Evolutionary conservation across 2,329 filamentous ascomycete species (phyloP).

Genomic region (Colletotrichum horii): DNA sequence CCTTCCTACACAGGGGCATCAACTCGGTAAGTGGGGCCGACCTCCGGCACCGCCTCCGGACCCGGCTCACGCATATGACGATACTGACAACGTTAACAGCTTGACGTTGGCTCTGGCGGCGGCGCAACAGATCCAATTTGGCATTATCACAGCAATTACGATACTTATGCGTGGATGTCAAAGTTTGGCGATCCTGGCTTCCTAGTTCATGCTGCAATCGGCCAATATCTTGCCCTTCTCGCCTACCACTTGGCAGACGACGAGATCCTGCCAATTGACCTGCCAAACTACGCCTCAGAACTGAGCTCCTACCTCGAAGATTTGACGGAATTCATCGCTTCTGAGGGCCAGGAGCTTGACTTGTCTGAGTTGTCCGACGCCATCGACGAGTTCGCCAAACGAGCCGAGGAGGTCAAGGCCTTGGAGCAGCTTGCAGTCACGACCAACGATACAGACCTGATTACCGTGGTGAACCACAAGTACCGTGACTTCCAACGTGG

Average conservation of each 20-base stretch:
- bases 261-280: constrained; percentile 43
- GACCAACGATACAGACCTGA: constrained; percentile 31
- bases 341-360: constrained; percentile 38
- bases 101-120: constrained; percentile 61
- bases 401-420: constrained; percentile 35
- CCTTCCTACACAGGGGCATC: constrained; percentile 64
- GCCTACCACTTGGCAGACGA: constrained; percentile 42
- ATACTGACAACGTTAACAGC: constrained; percentile 38
- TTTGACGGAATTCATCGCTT: constrained; percentile 36
- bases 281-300: constrained; percentile 44
- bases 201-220: constrained; percentile 63
- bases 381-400: constrained; percentile 39
- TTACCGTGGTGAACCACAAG: constrained; percentile 48
- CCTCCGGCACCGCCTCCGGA: fast-evolving
- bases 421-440: constrained; percentile 34
- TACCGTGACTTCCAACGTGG: constrained; percentile 54
- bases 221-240: constrained; percentile 49
- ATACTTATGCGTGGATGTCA: constrained; percentile 85
- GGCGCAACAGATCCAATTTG: constrained; percentile 61
- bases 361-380: constrained; percentile 40
- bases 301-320: constrained; percentile 43
- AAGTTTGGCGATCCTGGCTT: constrained; percentile 73
- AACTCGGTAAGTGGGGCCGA: constrained; percentile 33
- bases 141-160: constrained; percentile 83
- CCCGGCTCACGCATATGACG: constrained; percentile 33